Conservation (phyloP, 805 yeast genomes). For the Wickerhamiella nectarea region DNA sequence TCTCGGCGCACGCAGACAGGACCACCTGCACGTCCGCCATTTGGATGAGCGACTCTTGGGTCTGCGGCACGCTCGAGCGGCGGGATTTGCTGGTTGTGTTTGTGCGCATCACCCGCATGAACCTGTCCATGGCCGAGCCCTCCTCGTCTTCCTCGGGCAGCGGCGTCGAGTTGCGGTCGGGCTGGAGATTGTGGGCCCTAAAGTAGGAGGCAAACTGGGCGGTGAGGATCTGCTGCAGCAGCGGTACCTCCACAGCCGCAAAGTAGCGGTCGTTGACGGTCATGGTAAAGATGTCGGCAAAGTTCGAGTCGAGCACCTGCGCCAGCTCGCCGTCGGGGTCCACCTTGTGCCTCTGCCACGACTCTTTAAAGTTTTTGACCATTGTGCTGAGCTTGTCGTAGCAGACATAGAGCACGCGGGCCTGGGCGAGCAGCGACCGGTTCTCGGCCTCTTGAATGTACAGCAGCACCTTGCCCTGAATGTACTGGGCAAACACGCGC, state of each 20-base stretch:
- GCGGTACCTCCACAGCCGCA: conserved; percentile 22
- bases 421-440: conserved; percentile 53
- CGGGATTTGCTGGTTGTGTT: neutral
- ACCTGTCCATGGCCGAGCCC: conserved; percentile 23
- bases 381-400: conserved; percentile 45
- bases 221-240: conserved; percentile 20
- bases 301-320: conserved; percentile 50
- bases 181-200: conserved; percentile 22
- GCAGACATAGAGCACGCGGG: conserved; percentile 59
- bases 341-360: conserved; percentile 30
- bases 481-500: conserved; percentile 61
- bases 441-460: conserved; percentile 51
- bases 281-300: conserved; percentile 58
- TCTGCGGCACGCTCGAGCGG: neutral
- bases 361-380: conserved; percentile 48
- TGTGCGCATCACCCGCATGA: conserved; percentile 19
- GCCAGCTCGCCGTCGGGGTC: conserved; percentile 32
- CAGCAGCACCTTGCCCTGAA: conserved; percentile 34
- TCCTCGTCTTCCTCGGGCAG: conserved; percentile 20
- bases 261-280: conserved; percentile 60
- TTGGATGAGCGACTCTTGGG: conserved; percentile 20
- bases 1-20: conserved; percentile 59
- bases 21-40: conserved; percentile 45
- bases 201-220: conserved; percentile 35
- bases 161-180: conserved; percentile 16